Base-by-base conservation (phyloP, 306 rosid species). In the Geum urbanum region DNA sequence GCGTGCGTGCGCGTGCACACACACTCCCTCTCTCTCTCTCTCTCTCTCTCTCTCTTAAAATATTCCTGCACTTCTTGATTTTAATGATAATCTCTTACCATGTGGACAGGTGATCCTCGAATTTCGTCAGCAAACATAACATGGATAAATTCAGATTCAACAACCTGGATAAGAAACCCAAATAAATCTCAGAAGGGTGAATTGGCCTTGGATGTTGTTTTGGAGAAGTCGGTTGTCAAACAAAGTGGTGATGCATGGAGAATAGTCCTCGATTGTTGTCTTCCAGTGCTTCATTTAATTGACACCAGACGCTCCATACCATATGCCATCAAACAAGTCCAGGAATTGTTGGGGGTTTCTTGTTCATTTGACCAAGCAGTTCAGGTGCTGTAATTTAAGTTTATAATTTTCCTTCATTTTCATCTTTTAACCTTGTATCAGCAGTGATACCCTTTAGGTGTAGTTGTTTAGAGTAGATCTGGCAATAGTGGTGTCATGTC, bases 221-320 rank as follows among this genome's bases (percentile, higher is more conserved):
- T 91, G 53, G 99, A 91, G 79, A 86, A 88, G 81, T 76, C 83
- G 2, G 89, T 80, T 9, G 80, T 91, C 35, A 94, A 91, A 72
- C 85, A 80, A 81, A 89, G 84, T 58, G 99, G 99, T 46, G 99
- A 94, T 83, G 96, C 99, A 27, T 94, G 99, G 99, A 94, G 99
- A 80, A 83, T 80, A 70, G 85, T 91, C 13, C 80, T 88, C 3
- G 97, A 94, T 69, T 90, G 87, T 5, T 94, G 99, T 80, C 95
- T 94, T 73, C 92, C 97, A 9, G 91, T 94, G 48, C 85, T 94
- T 55, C 97, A 91, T 77, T 76, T 94, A 80, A 87, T 94, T 80
- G 97, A 94, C 73, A 87, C 91, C 35, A 81, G 85, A n/a, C 95
- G 97, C 39, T 91, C 97, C 13, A 78, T 86, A 27, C 97, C 99